These are phyloP conservation scores for Ogataea nakhonphanomensis DNA, from an alignment of 805 yeast genomes.

Conservation along the genomic window DNA sequence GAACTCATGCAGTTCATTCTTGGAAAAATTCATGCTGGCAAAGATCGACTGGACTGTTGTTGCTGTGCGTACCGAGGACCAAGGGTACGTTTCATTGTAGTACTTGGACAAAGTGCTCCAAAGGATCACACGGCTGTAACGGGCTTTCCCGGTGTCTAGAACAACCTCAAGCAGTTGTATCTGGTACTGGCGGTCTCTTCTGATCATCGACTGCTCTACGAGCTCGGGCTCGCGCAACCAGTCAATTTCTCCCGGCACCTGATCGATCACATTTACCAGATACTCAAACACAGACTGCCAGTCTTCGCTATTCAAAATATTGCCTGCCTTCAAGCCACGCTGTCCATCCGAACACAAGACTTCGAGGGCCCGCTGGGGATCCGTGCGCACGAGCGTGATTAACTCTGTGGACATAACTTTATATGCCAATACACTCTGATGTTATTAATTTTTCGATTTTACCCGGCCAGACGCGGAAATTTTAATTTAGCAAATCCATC, in stretches of 20 bases:
- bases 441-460: background rate
- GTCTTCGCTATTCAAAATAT: background rate
- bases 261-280: background rate
- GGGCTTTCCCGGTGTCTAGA: too few relatives aligned
- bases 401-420: too few relatives aligned
- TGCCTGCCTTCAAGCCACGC: too few relatives aligned
- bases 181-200: background rate
- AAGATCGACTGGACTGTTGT: background rate
- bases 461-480: conserved; percentile 10
- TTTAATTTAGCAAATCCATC: conserved; percentile 4
- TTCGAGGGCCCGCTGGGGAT: too few relatives aligned
- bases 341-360: too few relatives aligned
- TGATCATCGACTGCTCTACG: background rate
- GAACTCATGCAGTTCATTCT: conserved; percentile 1
- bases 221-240: conserved; percentile 1
- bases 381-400: too few relatives aligned
- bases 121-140: too few relatives aligned
- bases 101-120: too few relatives aligned
- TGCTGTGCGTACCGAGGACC: too few relatives aligned
- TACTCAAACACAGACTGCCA: background rate
- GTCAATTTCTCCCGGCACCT: background rate
- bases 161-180: too few relatives aligned
- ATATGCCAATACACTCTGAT: background rate
- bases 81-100: too few relatives aligned
- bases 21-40: background rate